Evolutionary conservation across 2,329 filamentous ascomycete species (phyloP).

Genomic region (Ophiosphaerella herpotricha): DNA sequence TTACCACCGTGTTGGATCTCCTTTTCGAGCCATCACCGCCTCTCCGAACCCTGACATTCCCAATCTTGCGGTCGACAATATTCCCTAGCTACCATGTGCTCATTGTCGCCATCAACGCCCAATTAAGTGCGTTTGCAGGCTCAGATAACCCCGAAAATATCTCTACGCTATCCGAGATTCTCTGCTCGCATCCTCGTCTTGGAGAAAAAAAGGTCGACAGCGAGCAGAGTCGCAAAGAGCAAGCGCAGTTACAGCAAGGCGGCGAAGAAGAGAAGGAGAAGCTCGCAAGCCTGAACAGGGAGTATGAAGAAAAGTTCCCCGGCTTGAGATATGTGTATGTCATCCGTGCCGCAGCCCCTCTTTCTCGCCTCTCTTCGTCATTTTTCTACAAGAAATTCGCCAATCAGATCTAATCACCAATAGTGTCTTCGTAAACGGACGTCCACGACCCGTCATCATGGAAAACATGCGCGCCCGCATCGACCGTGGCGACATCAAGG

Average conservation of each 20-base stretch:
- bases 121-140: slow-evolving; percentile 56
- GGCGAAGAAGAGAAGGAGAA: slow-evolving; percentile 58
- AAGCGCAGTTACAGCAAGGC: slow-evolving; percentile 69
- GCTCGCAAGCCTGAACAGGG: slow-evolving; percentile 68
- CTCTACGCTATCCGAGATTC: slow-evolving; percentile 68
- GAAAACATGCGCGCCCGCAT: slow-evolving; percentile 79
- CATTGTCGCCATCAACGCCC: slow-evolving; percentile 67
- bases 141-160: slow-evolving; percentile 53
- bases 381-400: no score
- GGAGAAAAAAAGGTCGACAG: slow-evolving; percentile 84
- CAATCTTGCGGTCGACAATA: slow-evolving; percentile 62
- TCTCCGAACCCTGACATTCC: slow-evolving; percentile 73
- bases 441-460: slow-evolving; percentile 75
- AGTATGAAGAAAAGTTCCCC: slow-evolving; percentile 81
- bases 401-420: background rate
- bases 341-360: background rate
- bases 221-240: slow-evolving; percentile 78
- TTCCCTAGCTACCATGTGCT: slow-evolving; percentile 73
- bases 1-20: slow-evolving; percentile 68
- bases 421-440: slow-evolving; percentile 84
- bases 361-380: background rate
- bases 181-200: slow-evolving; percentile 81
- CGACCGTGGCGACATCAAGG: slow-evolving; percentile 64
- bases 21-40: slow-evolving; percentile 83
- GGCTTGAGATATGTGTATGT: slow-evolving; percentile 78